phyloP scores from a whole-genome alignment of 2,329 filamentous ascomycete genomes.

The Pseudocercospora cruenta region DNA sequence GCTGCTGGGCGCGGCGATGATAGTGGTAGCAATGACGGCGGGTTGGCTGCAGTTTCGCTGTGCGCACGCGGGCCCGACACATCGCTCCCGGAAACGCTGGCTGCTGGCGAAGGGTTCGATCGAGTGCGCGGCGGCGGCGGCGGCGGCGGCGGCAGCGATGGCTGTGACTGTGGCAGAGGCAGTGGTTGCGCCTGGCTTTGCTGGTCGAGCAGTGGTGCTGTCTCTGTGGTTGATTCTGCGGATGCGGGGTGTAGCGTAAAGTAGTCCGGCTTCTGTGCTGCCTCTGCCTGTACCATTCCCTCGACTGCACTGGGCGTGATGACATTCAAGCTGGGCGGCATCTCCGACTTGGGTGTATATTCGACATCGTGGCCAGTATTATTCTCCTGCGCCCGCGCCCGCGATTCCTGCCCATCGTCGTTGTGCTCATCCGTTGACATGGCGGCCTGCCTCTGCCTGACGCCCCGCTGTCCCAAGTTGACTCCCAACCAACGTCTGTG shows the following conservation, averaged over 20 bases:
- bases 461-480: conserved; percentile 9
- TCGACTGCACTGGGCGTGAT: conserved; percentile 26
- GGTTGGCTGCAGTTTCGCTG: conserved; percentile 4
- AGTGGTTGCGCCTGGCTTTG: conserved; percentile 1
- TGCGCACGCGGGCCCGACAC: neutral
- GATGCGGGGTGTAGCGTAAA: conserved; percentile 8
- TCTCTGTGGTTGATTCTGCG: neutral
- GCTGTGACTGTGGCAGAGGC: conserved; percentile 16
- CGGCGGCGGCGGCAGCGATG: conserved; percentile 27
- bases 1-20: conserved; percentile 40
- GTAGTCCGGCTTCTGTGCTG: conserved; percentile 10
- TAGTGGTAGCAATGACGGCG: conserved; percentile 21
- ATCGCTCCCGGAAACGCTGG: conserved; percentile 5
- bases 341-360: conserved; percentile 47
- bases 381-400: conserved; percentile 11
- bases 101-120: neutral
- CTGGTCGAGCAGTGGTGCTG: neutral
- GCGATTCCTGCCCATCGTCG: conserved; percentile 19
- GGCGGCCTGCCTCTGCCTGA: conserved; percentile 11
- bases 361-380: conserved; percentile 38
- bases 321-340: conserved; percentile 38
- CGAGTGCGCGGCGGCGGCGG: conserved; percentile 20
- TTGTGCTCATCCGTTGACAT: conserved; percentile 32
- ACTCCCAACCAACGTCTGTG: conserved; percentile 14
- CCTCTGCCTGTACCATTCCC: conserved; percentile 14